Evolutionary conservation across 129 eudicot species (phyloP).

Genomic region (Smallanthus sonchifolius): DNA sequence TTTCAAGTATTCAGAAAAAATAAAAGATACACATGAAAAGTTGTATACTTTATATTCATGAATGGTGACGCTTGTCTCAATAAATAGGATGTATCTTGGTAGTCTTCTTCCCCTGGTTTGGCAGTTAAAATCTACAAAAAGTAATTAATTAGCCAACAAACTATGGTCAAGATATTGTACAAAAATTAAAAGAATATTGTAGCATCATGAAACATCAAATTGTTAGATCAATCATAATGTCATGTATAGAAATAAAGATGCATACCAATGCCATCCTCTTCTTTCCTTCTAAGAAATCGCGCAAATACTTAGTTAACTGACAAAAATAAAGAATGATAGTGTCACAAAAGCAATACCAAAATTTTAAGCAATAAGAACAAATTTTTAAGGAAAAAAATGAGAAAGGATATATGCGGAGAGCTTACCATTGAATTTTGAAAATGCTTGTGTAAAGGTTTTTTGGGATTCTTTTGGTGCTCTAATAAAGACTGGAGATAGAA

Average conservation of each 20-base stretch:
- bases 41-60: constrained; percentile 64
- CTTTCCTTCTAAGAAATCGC: constrained; percentile 85
- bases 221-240: constrained; percentile 2
- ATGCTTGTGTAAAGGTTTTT: constrained; percentile 74
- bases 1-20: not conserved
- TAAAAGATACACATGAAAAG: not conserved
- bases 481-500: constrained; percentile 57
- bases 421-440: constrained; percentile 78
- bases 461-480: constrained; percentile 89
- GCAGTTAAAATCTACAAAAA: constrained; percentile 71
- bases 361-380: not conserved
- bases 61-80: constrained; percentile 83
- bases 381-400: not conserved
- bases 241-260: not conserved
- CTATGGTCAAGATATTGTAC: not conserved
- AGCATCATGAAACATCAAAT: constrained; percentile 4
- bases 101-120: constrained; percentile 79
- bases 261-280: constrained; percentile 85
- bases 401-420: not conserved
- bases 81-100: constrained; percentile 69
- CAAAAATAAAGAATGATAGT: constrained; percentile 8
- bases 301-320: constrained; percentile 76
- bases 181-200: not conserved
- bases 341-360: not conserved
- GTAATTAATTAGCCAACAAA: constrained; percentile 4